These are phyloP conservation scores for Candida saitoana DNA, from an alignment of 805 yeast species.

Conservation along the genomic window DNA sequence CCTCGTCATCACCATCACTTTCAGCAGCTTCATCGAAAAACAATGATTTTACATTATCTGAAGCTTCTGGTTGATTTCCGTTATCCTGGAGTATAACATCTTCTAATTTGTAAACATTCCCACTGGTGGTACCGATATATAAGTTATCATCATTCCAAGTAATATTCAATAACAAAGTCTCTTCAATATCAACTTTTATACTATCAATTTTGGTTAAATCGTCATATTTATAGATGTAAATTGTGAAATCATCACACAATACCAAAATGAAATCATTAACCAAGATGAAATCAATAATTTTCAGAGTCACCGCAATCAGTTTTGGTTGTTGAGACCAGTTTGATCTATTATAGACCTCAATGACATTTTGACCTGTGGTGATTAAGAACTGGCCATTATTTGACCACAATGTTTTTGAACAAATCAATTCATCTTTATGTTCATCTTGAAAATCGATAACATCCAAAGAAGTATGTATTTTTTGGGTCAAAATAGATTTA, in stretches of 20 bases:
- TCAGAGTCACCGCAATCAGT: conserved; percentile 4
- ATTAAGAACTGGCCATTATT: conserved; percentile 63
- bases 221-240: conserved; percentile 54
- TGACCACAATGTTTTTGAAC: conserved; percentile 66
- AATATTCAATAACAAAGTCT: conserved; percentile 21
- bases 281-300: conserved; percentile 10
- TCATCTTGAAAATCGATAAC: conserved; percentile 38
- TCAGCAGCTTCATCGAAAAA: conserved; percentile 15
- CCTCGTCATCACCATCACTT: conserved; percentile 52
- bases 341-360: conserved; percentile 43
- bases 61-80: conserved; percentile 37
- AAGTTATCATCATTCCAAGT: conserved; percentile 26
- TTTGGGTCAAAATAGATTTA: conserved; percentile 35
- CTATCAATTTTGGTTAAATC: conserved; percentile 24
- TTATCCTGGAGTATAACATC: conserved; percentile 21
- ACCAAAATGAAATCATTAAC: conserved; percentile 1
- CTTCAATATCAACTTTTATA: conserved; percentile 22
- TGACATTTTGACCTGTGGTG: conserved; percentile 49
- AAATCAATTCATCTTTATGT: conserved; percentile 40
- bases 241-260: conserved; percentile 37
- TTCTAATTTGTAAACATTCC: conserved; percentile 29
- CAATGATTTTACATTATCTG: conserved; percentile 7
- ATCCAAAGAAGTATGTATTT: conserved; percentile 28
- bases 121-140: conserved; percentile 42
- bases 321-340: conserved; percentile 22